Evolutionary conservation across 139 green algal genomes (phyloP).

Genomic region (Closterium sp.): DNA sequence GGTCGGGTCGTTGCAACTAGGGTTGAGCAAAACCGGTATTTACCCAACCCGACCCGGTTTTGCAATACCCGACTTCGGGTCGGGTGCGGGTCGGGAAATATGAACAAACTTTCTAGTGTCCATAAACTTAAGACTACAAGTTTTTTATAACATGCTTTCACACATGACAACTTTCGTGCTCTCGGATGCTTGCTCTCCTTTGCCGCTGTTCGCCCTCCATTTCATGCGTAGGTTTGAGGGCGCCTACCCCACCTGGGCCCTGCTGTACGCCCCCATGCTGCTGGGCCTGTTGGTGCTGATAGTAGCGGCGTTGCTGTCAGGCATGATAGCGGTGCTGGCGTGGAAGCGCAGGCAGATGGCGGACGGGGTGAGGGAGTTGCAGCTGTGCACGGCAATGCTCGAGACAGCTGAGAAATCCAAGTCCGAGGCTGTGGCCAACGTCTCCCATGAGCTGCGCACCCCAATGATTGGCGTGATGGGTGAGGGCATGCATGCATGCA

Average conservation of each 20-base stretch:
- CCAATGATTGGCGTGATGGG: neutral
- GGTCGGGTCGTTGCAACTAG: no score
- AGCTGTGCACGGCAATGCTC: neutral
- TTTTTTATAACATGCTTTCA: no score
- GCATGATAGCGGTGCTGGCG: neutral
- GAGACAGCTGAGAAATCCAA: neutral
- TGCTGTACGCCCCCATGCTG: neutral
- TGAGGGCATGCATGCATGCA: neutral
- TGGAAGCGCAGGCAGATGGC: neutral
- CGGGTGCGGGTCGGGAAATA: no score
- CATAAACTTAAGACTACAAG: no score
- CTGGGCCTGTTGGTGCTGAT: neutral
- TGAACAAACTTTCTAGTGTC: no score
- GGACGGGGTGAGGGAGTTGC: neutral
- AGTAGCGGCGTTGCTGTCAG: neutral
- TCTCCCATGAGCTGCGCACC: neutral
- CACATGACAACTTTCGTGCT: no score
- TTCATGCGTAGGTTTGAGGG: no score
- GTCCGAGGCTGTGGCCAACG: neutral
- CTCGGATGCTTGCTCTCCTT: no score
- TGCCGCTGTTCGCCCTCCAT: no score
- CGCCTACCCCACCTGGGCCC: neutral
- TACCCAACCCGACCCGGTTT: no score
- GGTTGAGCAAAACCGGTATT: no score
- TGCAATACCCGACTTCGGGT: no score